Conservation (phyloP, 1,139 yeast species). For the Zygotorulaspora mrakii region DNA sequence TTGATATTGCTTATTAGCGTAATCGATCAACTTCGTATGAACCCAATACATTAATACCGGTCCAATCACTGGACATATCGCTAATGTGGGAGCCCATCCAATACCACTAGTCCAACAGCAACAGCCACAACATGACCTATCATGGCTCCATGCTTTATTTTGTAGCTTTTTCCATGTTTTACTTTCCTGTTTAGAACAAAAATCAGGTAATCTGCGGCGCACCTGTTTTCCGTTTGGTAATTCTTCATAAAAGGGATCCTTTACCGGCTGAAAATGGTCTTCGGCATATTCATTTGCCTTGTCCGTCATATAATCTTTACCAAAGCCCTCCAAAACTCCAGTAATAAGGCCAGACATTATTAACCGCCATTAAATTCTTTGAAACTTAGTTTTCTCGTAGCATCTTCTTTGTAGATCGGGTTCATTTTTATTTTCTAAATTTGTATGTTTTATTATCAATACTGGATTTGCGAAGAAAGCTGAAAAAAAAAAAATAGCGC, state of each 20-base stretch:
- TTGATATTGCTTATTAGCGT: constrained; percentile 53
- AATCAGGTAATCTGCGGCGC: constrained; percentile 56
- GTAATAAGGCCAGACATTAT: constrained; percentile 12
- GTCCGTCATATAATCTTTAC: constrained; percentile 25
- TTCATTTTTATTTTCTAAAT: neutral
- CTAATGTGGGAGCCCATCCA: constrained; percentile 69
- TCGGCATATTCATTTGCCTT: constrained; percentile 31
- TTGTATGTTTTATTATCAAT: neutral
- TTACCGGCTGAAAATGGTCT: constrained; percentile 33
- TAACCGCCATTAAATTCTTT: too few relatives aligned
- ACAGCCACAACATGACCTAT: constrained; percentile 71
- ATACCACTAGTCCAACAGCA: constrained; percentile 71
- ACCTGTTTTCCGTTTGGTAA: constrained; percentile 44
- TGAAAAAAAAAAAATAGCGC: constrained; percentile 7
- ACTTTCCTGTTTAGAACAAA: constrained; percentile 58
- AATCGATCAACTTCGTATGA: constrained; percentile 60
- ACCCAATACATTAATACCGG: constrained; percentile 75
- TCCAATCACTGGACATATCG: constrained; percentile 73
- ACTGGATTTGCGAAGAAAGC: neutral
- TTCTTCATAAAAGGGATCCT: constrained; percentile 62
- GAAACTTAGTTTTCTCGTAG: too few relatives aligned
- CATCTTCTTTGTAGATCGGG: too few relatives aligned
- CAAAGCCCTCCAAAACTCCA: constrained; percentile 11
- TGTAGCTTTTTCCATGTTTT: constrained; percentile 71
- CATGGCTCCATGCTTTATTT: constrained; percentile 79